Evolutionary conservation across 2,329 filamentous ascomycete genomes (phyloP), one percentile per base, ranked within the genome.

Genomic region (Aureobasidium sp.): DNA sequence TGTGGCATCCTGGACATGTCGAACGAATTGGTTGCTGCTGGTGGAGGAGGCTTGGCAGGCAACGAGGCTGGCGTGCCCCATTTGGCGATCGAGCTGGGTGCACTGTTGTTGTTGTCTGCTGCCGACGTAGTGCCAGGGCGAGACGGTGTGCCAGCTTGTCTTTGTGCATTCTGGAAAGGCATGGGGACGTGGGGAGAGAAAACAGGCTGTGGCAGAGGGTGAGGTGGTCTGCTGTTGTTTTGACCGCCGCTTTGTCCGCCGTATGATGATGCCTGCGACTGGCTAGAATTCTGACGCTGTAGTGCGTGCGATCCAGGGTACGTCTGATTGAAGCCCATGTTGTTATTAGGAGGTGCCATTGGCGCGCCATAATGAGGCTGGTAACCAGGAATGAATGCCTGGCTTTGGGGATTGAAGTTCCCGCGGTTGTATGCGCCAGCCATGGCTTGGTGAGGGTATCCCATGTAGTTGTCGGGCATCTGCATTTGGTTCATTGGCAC

Each of bases 401-500:
- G 89, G 17, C 89, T 96, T 75, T 95, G 92, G 0, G 92, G 93
- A 70, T 96, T 96, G 77, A 97, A 96, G 13, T 88, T 84, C 67
- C 90, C 89, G 61, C 91, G 82, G 69, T 88, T 90, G 70, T 84
- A 95, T 74, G 87, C 94, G 37, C 90, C 90, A 15, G 90, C 89
- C 60, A 95, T 85, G 6, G 90, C 89, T 70, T 96, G 90, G 69
- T 91, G 87, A 61, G 82, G 84, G 72, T 88, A 85, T 10, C 57
- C 53, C 53, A 58, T 58, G 17, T 60, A 61, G n/a, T 58, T 40
- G 10, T 60, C 63, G 27, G 45, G n/a, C 40, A 54, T 57, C 8
- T 57, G 45, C 47, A 47, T 57, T 15, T 63, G 63, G 13, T 27
- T 57, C 13, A 61, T 53, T 7, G 61, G 53, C 35, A 61, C 57